Conservation (phyloP, 805 yeast species). For the Lachancea kluyveri region DNA sequence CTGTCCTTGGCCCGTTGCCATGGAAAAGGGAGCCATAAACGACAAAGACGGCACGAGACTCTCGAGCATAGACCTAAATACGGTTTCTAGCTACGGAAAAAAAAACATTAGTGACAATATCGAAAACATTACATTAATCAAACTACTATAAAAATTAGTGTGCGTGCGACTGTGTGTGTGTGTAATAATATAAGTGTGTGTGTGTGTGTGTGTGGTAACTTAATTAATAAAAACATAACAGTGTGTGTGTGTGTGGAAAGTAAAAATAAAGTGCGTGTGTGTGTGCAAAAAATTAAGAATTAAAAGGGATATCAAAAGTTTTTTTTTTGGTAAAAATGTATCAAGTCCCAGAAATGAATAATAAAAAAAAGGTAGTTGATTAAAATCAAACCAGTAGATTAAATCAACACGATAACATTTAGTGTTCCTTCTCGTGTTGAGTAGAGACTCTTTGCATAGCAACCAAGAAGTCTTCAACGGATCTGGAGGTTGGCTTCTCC, state of each 20-base stretch:
- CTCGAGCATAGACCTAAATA: not conserved
- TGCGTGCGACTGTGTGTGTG: conserved; percentile 3
- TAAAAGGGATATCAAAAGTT: conserved; percentile 19
- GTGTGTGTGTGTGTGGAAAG: conserved; percentile 8
- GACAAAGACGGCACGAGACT: no score
- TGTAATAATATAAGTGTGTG: conserved; percentile 6
- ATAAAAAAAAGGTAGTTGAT: no score
- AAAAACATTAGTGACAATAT: conserved; percentile 4
- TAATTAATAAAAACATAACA: no score
- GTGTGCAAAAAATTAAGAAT: conserved; percentile 15
- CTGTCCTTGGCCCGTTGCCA: no score
- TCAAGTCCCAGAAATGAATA: conserved; percentile 9
- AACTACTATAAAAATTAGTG: conserved; percentile 10
- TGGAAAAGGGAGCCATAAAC: no score
- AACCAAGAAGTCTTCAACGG: conserved; percentile 76
- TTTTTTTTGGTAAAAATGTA: conserved; percentile 9
- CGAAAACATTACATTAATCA: conserved; percentile 10
- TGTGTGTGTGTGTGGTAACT: conserved; percentile 10
- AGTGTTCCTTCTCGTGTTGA: conserved; percentile 78
- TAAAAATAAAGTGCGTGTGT: conserved; percentile 8
- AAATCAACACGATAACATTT: conserved; percentile 19
- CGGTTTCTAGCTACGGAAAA: not conserved
- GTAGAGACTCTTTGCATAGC: conserved; percentile 87
- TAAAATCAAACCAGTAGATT: conserved; percentile 1
- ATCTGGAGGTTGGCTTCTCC: conserved; percentile 53